Conservation (phyloP, 2,329 filamentous ascomycete genomes). For the Huntiella abstrusa region DNA sequence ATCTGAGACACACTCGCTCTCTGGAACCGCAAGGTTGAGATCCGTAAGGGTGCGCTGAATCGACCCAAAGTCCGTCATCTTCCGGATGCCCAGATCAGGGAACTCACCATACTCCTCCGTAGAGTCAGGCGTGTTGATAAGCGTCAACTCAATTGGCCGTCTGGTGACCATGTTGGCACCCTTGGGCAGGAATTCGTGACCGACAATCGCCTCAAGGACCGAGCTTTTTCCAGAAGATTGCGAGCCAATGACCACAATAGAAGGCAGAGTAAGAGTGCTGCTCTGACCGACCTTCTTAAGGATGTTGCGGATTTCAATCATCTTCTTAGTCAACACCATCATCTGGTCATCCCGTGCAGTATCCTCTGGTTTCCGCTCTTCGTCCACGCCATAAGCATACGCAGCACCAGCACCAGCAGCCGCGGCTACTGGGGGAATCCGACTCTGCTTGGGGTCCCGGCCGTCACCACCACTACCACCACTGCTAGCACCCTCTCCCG, state of each 20-base stretch:
- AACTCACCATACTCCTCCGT: constrained; percentile 90
- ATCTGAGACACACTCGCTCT: constrained; percentile 80
- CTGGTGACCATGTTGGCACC: constrained; percentile 98
- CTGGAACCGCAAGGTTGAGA: constrained; percentile 80
- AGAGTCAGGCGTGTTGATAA: constrained; percentile 83
- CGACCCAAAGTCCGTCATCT: constrained; percentile 76
- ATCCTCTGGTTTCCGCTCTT: constrained; percentile 45
- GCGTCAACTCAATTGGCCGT: constrained; percentile 82
- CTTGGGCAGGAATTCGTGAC: constrained; percentile 93
- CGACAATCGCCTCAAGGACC: constrained; percentile 88
- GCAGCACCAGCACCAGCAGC: constrained; percentile 56
- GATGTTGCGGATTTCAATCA: constrained; percentile 95
- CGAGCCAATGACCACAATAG: constrained; percentile 97
- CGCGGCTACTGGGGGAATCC: constrained; percentile 39
- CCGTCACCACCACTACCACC: constrained; percentile 28
- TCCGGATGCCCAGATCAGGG: constrained; percentile 72
- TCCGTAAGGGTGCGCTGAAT: constrained; percentile 91
- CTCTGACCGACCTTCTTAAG: constrained; percentile 85
- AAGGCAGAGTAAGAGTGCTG: constrained; percentile 69
- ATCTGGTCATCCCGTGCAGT: constrained; percentile 85
- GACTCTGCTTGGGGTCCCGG: constrained; percentile 39
- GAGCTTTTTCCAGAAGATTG: constrained; percentile 98
- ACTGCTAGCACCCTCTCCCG: constrained; percentile 26
- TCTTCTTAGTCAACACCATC: constrained; percentile 98
- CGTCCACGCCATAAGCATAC: constrained; percentile 46